Evolutionary conservation across 2,329 filamentous ascomycete genomes (phyloP).

Genomic region (Balansia obtecta): DNA sequence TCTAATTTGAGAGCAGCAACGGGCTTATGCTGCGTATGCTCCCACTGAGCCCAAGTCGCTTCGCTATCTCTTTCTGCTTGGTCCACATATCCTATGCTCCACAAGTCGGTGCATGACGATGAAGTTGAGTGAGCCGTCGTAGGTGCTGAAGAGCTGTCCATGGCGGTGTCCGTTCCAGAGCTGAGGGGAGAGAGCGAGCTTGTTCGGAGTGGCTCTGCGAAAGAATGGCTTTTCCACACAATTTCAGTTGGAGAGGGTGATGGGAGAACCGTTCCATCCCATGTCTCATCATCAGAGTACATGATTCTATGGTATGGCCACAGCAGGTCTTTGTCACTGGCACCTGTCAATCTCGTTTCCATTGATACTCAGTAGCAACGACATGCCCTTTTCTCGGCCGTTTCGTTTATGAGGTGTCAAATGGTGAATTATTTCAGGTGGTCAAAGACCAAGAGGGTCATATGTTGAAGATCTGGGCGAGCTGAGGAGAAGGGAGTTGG

Average conservation of each 20-base stretch:
- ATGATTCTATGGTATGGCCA: conserved; percentile 35
- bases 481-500: conserved; percentile 4
- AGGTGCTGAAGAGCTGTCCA: conserved; percentile 27
- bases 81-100: conserved; percentile 30
- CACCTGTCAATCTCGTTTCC: conserved; percentile 30
- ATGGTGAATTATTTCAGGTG: neutral
- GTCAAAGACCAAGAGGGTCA: neutral
- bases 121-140: conserved; percentile 32
- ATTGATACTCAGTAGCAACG: conserved; percentile 32
- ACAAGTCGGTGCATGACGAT: conserved; percentile 32
- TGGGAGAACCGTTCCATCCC: conserved; percentile 15
- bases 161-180: conserved; percentile 31
- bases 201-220: conserved; percentile 22
- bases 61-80: conserved; percentile 27
- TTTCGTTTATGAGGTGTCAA: neutral
- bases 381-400: conserved; percentile 20
- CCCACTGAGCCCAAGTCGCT: conserved; percentile 38
- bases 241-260: conserved; percentile 22
- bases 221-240: conserved; percentile 15
- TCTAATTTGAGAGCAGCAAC: conserved; percentile 42
- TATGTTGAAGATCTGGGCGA: neutral
- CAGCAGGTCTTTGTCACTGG: conserved; percentile 28
- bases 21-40: conserved; percentile 32
- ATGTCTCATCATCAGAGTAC: conserved; percentile 28
- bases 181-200: conserved; percentile 43